Base-by-base conservation (phyloP, 768 basidiomycete genomes). In the Xanthoconium stramineum region DNA sequence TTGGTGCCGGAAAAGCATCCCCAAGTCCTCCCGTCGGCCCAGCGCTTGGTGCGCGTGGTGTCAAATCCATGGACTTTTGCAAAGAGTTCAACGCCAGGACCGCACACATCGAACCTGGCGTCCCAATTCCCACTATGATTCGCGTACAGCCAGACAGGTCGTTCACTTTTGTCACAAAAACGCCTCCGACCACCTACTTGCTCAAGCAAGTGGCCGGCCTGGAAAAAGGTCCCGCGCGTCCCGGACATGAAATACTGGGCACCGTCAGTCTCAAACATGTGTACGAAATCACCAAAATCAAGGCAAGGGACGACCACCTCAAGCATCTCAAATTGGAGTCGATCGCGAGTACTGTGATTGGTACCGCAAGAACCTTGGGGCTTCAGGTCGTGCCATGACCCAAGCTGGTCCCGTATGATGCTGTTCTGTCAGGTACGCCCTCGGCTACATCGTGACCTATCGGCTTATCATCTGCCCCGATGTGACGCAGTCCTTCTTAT, bases 51-150 rank as follows among this genome's bases (percentile, higher is more conserved):
- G 96, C 97, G 61, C 86, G 93, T 67, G 97, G 97, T 65, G 95
- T 99, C 63, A 98, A 97, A 75, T 94, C 94, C 29, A 98, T 98
- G 90, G 97, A 99, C 76, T 99, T 99, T 70, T 97, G 94, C 80
- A 99, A 98, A 73, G 94, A 98, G 72, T 99, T 98, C 78, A 99
- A 99, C 69, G 95, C 96, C n/a, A 86, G 88, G 61, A 98, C 96
- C 19, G 88, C 91, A 33, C 88, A 92, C 70, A 81, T 96, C 37
- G 82, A 85, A 59, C 85, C 88, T 17, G 92, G 92, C 36, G 83
- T 89, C 11, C 96, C 97, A 8, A 83, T 84, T 38, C 96, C 97
- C 11, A 97, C 94, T n/a, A 75, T 88, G 58, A 95, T 99, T 67
- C 91, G 85, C 53, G 88, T 99, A 56, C 87, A 92, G 65, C 91